Evolutionary conservation across 1,284 basidiomycete species (phyloP).

Genomic region (Fistulinella staudtii): DNA sequence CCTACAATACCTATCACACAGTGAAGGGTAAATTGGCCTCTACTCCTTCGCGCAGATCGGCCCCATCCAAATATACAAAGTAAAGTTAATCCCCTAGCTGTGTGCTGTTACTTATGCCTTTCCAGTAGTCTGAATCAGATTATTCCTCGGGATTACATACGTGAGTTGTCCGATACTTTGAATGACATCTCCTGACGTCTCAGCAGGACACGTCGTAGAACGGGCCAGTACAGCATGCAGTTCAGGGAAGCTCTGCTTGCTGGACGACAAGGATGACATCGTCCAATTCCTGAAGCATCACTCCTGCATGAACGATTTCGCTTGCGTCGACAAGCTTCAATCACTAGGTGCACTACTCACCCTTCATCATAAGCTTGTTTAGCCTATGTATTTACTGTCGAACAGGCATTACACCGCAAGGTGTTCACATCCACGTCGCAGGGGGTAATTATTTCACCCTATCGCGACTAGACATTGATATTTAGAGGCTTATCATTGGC

Average conservation of each 20-base stretch:
- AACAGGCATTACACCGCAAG: background rate
- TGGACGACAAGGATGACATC: background rate
- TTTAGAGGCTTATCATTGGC: background rate
- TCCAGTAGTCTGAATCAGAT: background rate
- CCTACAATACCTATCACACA: background rate
- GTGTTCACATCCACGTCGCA: background rate
- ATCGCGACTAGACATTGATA: background rate
- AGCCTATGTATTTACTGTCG: too few species aligned
- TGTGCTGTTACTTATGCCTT: background rate
- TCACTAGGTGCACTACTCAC: too few species aligned
- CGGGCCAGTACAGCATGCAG: background rate
- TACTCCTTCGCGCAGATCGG: background rate
- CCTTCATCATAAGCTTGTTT: too few species aligned
- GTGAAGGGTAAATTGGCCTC: background rate
- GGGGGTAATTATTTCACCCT: background rate
- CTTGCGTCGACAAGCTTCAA: background rate
- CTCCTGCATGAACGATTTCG: background rate
- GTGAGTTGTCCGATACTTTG: background rate
- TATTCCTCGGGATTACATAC: background rate
- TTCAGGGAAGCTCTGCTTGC: background rate
- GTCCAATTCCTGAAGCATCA: background rate
- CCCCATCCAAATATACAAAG: background rate
- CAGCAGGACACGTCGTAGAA: background rate
- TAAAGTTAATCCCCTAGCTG: background rate
- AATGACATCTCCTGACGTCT: background rate